phyloP scores from a whole-genome alignment of 2,329 filamentous ascomycete species.

The Zasmidium citrigriseum region DNA sequence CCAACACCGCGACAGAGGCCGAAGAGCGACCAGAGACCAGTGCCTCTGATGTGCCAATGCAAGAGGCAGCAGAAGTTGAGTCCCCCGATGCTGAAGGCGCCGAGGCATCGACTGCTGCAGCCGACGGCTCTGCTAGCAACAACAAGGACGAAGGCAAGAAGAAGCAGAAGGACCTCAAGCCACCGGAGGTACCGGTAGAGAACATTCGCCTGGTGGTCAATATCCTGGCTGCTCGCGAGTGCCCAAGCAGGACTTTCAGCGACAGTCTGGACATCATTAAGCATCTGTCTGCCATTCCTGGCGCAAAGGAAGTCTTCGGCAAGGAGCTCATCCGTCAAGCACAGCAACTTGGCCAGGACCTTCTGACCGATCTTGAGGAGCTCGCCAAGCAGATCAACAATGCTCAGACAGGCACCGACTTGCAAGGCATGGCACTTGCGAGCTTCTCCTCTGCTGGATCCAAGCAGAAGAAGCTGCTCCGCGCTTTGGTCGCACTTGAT shows the following conservation, averaged over 20 bases:
- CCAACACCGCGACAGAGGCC: conserved; percentile 31
- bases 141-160: conserved; percentile 53
- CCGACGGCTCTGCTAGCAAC: conserved; percentile 32
- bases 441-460: conserved; percentile 97
- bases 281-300: conserved; percentile 90
- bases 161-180: conserved; percentile 66
- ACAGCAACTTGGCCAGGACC: conserved; percentile 78
- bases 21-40: conserved; percentile 28
- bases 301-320: conserved; percentile 87
- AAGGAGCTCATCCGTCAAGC: conserved; percentile 88
- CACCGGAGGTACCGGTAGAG: conserved; percentile 81
- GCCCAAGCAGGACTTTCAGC: conserved; percentile 95
- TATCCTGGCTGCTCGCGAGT: conserved; percentile 93
- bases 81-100: conserved; percentile 20
- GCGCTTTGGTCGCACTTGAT: conserved; percentile 89
- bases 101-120: conserved; percentile 11
- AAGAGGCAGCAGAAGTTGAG: conserved; percentile 19
- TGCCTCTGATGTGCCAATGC: conserved; percentile 27
- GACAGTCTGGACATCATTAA: conserved; percentile 99
- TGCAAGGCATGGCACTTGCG: conserved; percentile 88
- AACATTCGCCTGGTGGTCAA: conserved; percentile 94
- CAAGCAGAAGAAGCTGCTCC: conserved; percentile 92
- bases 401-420: conserved; percentile 86
- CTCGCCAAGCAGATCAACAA: conserved; percentile 83
- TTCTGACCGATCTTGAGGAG: conserved; percentile 80